Conservation (phyloP, 345 rosid species). For the Pugionium cornutum region DNA sequence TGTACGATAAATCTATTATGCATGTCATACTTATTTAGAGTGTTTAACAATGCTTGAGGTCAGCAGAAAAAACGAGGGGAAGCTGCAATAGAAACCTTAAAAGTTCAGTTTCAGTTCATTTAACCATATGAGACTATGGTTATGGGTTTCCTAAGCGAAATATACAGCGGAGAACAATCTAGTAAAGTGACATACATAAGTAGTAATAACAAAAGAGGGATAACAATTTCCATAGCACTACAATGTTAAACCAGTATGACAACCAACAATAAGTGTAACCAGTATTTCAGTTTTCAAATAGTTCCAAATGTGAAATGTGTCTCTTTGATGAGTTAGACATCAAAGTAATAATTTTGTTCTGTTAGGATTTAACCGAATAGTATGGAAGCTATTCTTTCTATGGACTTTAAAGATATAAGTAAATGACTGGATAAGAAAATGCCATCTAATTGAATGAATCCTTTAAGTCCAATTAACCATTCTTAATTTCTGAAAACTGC, state of each 20-base stretch:
- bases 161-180: too few species aligned
- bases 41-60: slow-evolving; percentile 7
- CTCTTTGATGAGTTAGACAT: not conserved
- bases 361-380: slow-evolving; percentile 3
- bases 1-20: slow-evolving; percentile 12
- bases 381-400: not conserved
- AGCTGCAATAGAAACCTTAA: slow-evolving; percentile 10
- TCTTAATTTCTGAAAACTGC: slow-evolving; percentile 29
- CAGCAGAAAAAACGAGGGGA: slow-evolving; percentile 4
- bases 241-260: not conserved
- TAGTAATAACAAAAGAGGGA: not conserved
- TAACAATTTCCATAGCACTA: not conserved
- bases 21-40: not conserved
- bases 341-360: not conserved
- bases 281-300: not conserved
- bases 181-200: not conserved
- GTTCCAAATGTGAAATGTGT: not conserved
- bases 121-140: not conserved
- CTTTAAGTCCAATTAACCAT: slow-evolving; percentile 17
- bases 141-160: not conserved
- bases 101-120: not conserved
- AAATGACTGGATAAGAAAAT: slow-evolving; percentile 16
- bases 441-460: slow-evolving; percentile 5
- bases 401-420: slow-evolving; percentile 8
- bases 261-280: too few species aligned